phyloP scores from a whole-genome alignment of 176 grass and related monocot genomes.

The Aegilops umbellulata region DNA sequence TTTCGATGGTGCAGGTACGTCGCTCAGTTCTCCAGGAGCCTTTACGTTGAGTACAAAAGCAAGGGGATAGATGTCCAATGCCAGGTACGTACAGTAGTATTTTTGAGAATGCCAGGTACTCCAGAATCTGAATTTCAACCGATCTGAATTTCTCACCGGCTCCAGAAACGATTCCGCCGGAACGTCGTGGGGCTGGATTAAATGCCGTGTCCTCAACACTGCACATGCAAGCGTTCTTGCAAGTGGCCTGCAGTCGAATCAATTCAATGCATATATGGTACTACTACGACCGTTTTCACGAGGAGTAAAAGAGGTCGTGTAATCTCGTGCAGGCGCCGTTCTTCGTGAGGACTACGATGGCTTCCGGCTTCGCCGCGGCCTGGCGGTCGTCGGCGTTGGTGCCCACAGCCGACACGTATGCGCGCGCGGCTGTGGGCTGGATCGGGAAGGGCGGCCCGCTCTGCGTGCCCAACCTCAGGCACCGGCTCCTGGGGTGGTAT shows the following conservation, averaged over 20 bases:
- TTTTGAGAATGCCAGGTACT: too few relatives aligned
- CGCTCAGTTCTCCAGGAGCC: conserved; percentile 28
- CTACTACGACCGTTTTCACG: not conserved
- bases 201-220: not conserved
- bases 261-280: not conserved
- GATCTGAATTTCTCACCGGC: too few relatives aligned
- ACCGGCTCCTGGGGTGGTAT: conserved; percentile 41
- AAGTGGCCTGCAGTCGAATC: not conserved
- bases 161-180: not conserved
- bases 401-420: conserved; percentile 33
- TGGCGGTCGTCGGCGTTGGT: conserved; percentile 12
- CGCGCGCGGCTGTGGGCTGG: conserved; percentile 30
- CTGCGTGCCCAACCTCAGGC: conserved; percentile 27
- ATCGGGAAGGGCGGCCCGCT: conserved; percentile 39
- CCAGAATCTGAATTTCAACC: too few relatives aligned
- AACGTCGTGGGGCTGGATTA: not conserved
- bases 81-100: not conserved
- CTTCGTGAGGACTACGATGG: conserved; percentile 36
- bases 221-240: not conserved
- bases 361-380: not conserved
- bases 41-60: conserved; percentile 39
- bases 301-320: not conserved
- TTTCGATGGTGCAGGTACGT: conserved; percentile 25
- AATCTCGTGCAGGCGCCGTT: not conserved
- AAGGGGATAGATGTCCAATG: conserved; percentile 47